Conservation (phyloP, 495 filamentous ascomycete genomes). For the Tuber indicum region DNA sequence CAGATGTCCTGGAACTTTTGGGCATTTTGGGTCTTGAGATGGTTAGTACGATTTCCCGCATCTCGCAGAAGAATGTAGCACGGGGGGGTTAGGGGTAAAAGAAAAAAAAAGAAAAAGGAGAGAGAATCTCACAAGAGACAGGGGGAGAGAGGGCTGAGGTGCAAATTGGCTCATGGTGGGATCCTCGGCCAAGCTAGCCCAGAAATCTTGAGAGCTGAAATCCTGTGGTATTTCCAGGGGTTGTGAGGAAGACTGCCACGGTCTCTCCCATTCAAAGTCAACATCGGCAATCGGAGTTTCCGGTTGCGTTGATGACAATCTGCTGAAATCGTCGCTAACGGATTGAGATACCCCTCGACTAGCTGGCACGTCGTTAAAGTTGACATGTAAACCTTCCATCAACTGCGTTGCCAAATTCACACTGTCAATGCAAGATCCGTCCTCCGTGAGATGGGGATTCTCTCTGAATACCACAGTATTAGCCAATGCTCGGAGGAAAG, state of each 20-base stretch:
- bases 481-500: background rate
- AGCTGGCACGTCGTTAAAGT: slow-evolving; percentile 66
- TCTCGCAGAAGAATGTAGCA: background rate
- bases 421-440: slow-evolving; percentile 73
- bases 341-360: slow-evolving; percentile 74
- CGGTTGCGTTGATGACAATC: slow-evolving; percentile 71
- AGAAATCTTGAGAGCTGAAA: slow-evolving; percentile 36
- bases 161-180: slow-evolving; percentile 91
- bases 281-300: slow-evolving; percentile 49
- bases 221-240: slow-evolving; percentile 41
- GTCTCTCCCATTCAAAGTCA: slow-evolving; percentile 51
- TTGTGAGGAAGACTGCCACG: slow-evolving; percentile 50
- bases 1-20: slow-evolving; percentile 81
- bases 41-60: background rate
- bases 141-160: slow-evolving; percentile 65
- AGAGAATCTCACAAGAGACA: slow-evolving; percentile 49
- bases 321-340: slow-evolving; percentile 45
- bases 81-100: background rate
- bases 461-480: slow-evolving; percentile 44
- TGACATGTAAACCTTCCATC: slow-evolving; percentile 86
- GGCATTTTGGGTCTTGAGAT: slow-evolving; percentile 70
- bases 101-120: background rate
- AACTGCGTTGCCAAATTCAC: slow-evolving; percentile 81
- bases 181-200: slow-evolving; percentile 64
- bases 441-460: slow-evolving; percentile 65